phyloP scores from a whole-genome alignment of 2,329 filamentous ascomycete genomes.

The Sclerotinia subarctica region DNA sequence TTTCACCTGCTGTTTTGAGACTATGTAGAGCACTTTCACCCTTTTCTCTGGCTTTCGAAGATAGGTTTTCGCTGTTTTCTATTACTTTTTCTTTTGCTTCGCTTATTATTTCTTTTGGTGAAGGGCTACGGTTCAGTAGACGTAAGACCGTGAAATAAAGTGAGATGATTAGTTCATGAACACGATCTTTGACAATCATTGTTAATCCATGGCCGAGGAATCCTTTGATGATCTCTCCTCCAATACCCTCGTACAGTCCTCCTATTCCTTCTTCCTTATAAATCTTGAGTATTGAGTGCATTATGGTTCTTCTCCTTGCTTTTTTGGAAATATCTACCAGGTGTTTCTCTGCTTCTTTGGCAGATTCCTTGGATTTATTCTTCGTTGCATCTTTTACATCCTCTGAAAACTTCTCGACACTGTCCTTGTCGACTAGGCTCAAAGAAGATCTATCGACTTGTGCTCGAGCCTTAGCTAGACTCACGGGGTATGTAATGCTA shows the following conservation, averaged over 20 bases:
- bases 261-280: constrained; percentile 61
- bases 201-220: constrained; percentile 85
- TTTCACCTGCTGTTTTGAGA: background rate
- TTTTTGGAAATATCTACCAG: constrained; percentile 27
- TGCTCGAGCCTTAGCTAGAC: constrained; percentile 75
- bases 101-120: constrained; percentile 42
- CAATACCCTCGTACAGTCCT: constrained; percentile 73
- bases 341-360: constrained; percentile 4
- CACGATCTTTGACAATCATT: constrained; percentile 78
- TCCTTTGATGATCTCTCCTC: constrained; percentile 73
- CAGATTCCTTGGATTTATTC: constrained; percentile 31
- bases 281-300: constrained; percentile 59
- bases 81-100: constrained; percentile 35
- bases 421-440: constrained; percentile 38
- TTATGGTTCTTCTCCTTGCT: constrained; percentile 50
- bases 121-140: constrained; percentile 44
- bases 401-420: constrained; percentile 34
- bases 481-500: constrained; percentile 78
- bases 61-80: constrained; percentile 20
- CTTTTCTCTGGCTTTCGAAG: constrained; percentile 29
- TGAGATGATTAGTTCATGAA: constrained; percentile 69
- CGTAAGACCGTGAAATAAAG: constrained; percentile 66
- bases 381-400: constrained; percentile 36
- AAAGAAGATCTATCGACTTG: constrained; percentile 50
- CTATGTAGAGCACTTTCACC: constrained; percentile 22